Evolutionary conservation across 805 yeast species (phyloP), one percentile per base, ranked within the genome.

Genomic region (Limtongozyma cylindracea): DNA sequence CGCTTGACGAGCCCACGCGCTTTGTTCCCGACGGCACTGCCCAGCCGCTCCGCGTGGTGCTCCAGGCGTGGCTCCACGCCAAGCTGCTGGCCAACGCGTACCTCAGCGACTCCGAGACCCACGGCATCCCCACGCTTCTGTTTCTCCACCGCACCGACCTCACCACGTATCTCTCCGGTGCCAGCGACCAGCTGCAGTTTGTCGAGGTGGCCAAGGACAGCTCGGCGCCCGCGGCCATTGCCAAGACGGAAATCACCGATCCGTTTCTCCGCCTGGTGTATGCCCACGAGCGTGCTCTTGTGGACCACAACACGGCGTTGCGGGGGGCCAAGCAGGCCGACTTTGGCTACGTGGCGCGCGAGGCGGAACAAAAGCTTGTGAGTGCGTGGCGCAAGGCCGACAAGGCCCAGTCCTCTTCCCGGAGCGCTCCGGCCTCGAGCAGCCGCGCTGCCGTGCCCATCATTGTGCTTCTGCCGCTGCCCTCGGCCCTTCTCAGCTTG

Each of bases 141-240:
- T 82, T 84, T 37, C 45, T 76, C 38, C 91, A 78, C 34, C 67
- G 91, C 44, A 68, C 78, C 6, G 93, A 84, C 38, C 55, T 84
- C 28, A 55, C 71, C 24, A 60, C 76, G 15, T 82, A 88, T 80
- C 54, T 84, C 23, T 59, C 57, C 27, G 93, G 93, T 3, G 53
- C 62, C 11, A 50, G 66, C 3, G 63, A 56, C 18, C 51, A 56
- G 12, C 65, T 76, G 29, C 59, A 63, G 24, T 68, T 57, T 37
- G 44, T 69, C 16, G n/a, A n/a, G n/a, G n/a, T n/a, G n/a, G n/a
- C n/a, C n/a, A 43, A 40, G 20, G 43, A 44, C 34, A 25, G 32
- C 16, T 17, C 30, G 19, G 23, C 20, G 9, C 24, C 11, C 4
- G 19, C 23, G 5, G 24, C 12, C 15, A 6, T 5, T 5, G 6